Evolutionary conservation across 2,329 filamentous ascomycete species (phyloP).

Genomic region (Fusarium euwallaceae): DNA sequence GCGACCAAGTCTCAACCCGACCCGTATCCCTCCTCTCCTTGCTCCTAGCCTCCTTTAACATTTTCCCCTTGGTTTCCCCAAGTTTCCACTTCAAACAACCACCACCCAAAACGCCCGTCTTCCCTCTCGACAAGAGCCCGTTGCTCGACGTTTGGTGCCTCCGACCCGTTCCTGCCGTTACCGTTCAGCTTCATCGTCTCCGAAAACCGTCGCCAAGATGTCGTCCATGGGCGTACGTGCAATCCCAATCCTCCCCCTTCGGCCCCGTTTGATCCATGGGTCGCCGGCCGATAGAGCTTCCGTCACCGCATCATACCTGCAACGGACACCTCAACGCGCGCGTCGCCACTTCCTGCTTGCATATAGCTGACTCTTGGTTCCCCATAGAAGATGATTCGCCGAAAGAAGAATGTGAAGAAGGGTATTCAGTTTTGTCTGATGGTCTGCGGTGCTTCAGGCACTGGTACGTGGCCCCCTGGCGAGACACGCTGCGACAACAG

Average conservation of each 20-base stretch:
- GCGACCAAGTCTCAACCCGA: conserved; percentile 40
- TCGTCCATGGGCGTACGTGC: conserved; percentile 53
- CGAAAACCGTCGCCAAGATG: conserved; percentile 46
- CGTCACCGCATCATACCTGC: conserved; percentile 30
- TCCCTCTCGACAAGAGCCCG: conserved; percentile 40
- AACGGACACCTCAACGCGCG: conserved; percentile 33
- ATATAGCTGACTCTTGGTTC: conserved; percentile 46
- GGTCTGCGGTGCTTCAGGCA: conserved; percentile 99
- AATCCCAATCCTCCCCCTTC: conserved; percentile 25
- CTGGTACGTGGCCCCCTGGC: conserved; percentile 73
- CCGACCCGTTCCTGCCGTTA: conserved; percentile 37
- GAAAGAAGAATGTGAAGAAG: conserved; percentile 99
- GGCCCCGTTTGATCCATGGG: conserved; percentile 31
- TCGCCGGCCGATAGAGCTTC: conserved; percentile 42
- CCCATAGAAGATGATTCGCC: conserved; percentile 90
- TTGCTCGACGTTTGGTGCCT: conserved; percentile 38
- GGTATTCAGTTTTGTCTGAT: conserved; percentile 99
- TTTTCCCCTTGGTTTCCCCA: conserved; percentile 49
- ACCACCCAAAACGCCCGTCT: conserved; percentile 42
- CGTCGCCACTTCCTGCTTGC: conserved; percentile 20
- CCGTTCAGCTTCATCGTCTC: conserved; percentile 32
- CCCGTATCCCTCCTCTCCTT: conserved; percentile 47
- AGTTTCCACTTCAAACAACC: conserved; percentile 47
- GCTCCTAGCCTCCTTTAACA: conserved; percentile 49
- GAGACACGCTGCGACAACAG: conserved; percentile 28